A percentile compares a stretch with the other conserved stretches of the same genome.
phyloP scores from a whole-genome alignment of 1,284 basidiomycete genomes.

The Ceratobasidium sp. region DNA sequence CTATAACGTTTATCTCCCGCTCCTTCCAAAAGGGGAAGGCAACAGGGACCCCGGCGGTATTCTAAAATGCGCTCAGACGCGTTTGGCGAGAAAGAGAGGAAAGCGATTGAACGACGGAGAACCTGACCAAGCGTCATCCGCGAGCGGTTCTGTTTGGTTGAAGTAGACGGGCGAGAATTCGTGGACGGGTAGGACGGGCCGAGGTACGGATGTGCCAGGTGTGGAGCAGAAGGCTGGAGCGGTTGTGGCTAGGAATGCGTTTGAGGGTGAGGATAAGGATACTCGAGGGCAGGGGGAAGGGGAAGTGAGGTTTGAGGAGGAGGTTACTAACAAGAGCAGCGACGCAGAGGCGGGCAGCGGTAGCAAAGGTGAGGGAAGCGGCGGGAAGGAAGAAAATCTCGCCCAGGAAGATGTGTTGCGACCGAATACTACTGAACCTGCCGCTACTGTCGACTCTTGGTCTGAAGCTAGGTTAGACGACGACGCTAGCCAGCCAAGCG shows the following conservation, averaged over 20 bases:
- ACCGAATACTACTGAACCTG: constrained; percentile 40
- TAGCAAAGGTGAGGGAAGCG: constrained; percentile 53
- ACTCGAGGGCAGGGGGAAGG: constrained; percentile 55
- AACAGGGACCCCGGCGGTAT: constrained; percentile 64
- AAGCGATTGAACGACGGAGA: constrained; percentile 95
- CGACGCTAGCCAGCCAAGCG: constrained; percentile 48
- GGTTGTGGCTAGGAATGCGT: constrained; percentile 88
- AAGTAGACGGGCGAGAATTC: too few relatives aligned
- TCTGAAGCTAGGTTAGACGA: constrained; percentile 52
- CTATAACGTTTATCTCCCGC: constrained; percentile 82
- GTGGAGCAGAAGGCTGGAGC: constrained; percentile 81
- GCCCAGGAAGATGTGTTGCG: constrained; percentile 65
- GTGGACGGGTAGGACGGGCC: constrained; percentile 52
- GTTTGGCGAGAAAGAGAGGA: constrained; percentile 91
- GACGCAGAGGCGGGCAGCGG: too few relatives aligned
- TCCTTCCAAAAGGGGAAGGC: constrained; percentile 54
- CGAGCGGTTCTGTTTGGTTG: too few relatives aligned
- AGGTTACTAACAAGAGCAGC: constrained; percentile 50
- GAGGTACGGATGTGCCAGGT: constrained; percentile 60
- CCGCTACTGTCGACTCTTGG: constrained; percentile 48
- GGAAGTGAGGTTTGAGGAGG: constrained; percentile 64
- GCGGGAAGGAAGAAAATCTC: constrained; percentile 56
- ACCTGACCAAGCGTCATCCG: constrained; percentile 54
- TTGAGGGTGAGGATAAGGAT: constrained; percentile 75
- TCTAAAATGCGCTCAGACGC: constrained; percentile 87